Percentiles rank a stretch among this genome's conserved stretches.
Evolutionary conservation across 2,329 filamentous ascomycete species (phyloP).

Genomic region (Podosphaera xanthii): DNA sequence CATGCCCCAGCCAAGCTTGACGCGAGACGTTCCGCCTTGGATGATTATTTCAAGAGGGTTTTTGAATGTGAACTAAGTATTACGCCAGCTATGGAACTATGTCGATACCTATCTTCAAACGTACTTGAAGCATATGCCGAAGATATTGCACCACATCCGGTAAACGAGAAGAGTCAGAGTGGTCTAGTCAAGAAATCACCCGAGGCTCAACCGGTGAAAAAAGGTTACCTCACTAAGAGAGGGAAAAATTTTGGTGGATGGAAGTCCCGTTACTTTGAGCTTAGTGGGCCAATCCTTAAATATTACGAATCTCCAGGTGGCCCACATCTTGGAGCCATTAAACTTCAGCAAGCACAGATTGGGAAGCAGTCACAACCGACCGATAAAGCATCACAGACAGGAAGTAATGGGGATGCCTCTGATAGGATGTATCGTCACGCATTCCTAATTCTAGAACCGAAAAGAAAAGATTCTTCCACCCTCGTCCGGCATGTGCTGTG

Average conservation of each 20-base stretch:
- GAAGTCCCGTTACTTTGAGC: constrained; percentile 62
- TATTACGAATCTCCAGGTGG: constrained; percentile 88
- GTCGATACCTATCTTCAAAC: constrained; percentile 59
- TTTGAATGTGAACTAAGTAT: constrained; percentile 66
- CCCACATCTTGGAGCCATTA: constrained; percentile 79
- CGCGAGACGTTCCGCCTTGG: constrained; percentile 56
- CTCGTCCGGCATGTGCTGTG: constrained; percentile 85
- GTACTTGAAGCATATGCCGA: constrained; percentile 38
- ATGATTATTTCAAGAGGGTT: constrained; percentile 66
- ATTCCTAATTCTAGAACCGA: constrained; percentile 83
- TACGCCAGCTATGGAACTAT: constrained; percentile 54
- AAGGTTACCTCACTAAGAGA: constrained; percentile 83
- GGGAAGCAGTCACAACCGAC: constrained; percentile 56
- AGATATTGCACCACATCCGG: constrained; percentile 23
- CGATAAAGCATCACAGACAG: constrained; percentile 37
- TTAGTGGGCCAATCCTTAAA: constrained; percentile 50
- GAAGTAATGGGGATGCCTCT: constrained; percentile 39
- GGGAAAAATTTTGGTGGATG: constrained; percentile 98
- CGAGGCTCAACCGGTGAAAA: constrained; percentile 48
- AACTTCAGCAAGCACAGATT: constrained; percentile 74
- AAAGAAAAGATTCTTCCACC: constrained; percentile 78
- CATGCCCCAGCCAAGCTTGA: constrained; percentile 89
- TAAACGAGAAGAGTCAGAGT: constrained; percentile 18
- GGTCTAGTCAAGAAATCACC: constrained; percentile 25
- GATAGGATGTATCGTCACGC: constrained; percentile 95